phyloP scores from a whole-genome alignment of 495 filamentous ascomycete species.

The Neurospora sp. region DNA sequence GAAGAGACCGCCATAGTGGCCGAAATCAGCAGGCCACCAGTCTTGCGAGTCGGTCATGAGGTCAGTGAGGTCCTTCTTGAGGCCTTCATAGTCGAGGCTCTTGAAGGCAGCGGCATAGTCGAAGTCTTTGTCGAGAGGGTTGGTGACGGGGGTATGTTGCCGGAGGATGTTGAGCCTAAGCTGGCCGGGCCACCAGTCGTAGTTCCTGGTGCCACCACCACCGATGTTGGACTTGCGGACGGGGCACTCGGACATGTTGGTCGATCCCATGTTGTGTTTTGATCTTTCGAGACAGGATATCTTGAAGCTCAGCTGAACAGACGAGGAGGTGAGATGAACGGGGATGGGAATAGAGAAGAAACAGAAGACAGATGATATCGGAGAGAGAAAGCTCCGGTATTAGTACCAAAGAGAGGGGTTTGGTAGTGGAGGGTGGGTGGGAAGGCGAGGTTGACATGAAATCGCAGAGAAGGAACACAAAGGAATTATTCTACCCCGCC shows the following conservation, averaged over 20 bases:
- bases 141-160: conserved; percentile 52
- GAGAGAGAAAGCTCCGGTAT: not conserved
- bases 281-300: not conserved
- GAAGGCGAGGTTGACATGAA: not conserved
- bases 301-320: not conserved
- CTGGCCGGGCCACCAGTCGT: conserved; percentile 60
- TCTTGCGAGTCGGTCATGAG: conserved; percentile 69
- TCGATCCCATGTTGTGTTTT: not conserved
- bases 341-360: not conserved
- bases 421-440: not conserved
- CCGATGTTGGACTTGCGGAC: conserved; percentile 43
- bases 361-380: not conserved
- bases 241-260: conserved; percentile 37
- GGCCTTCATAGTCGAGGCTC: conserved; percentile 54
- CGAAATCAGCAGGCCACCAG: conserved; percentile 70
- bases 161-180: conserved; percentile 61
- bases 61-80: conserved; percentile 57
- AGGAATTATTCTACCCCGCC: not conserved
- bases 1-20: conserved; percentile 68
- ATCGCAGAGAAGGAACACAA: not conserved
- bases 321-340: not conserved
- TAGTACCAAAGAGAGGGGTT: not conserved
- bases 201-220: conserved; percentile 51
- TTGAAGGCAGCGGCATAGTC: conserved; percentile 63
- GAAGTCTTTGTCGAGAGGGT: conserved; percentile 50